Conservation (phyloP, 371 early-diverging fungal species). For the Mucor piriformis region DNA sequence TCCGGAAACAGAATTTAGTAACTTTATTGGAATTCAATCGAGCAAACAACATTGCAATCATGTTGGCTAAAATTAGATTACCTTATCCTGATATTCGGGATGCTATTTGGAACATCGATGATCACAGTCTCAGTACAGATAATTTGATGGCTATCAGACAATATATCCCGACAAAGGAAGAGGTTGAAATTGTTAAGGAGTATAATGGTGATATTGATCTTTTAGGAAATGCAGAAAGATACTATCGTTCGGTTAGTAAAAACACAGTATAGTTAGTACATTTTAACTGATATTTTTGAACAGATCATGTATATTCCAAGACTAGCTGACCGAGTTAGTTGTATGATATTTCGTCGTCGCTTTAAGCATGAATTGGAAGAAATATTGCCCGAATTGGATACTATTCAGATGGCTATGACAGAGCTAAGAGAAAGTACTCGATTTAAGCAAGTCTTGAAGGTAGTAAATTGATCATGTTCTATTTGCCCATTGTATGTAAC, state of each 20-base stretch:
- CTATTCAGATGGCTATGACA: slow-evolving; percentile 34
- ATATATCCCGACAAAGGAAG: slow-evolving; percentile 67
- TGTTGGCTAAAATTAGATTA: slow-evolving; percentile 71
- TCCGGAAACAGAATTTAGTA: slow-evolving; percentile 38
- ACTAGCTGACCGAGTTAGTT: slow-evolving; percentile 66
- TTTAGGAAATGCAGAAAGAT: slow-evolving; percentile 72
- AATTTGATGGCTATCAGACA: slow-evolving; percentile 62
- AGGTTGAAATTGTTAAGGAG: slow-evolving; percentile 66
- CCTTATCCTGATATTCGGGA: slow-evolving; percentile 68
- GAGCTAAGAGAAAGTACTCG: slow-evolving; percentile 35
- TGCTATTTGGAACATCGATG: slow-evolving; percentile 71
- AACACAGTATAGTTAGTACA: not conserved
- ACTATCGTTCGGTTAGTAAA: slow-evolving; percentile 47
- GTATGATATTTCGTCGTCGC: slow-evolving; percentile 74
- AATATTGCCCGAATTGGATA: slow-evolving; percentile 52
- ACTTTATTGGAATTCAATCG: slow-evolving; percentile 66
- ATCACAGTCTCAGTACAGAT: slow-evolving; percentile 56
- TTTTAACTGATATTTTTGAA: not conserved
- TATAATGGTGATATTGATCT: slow-evolving; percentile 67
- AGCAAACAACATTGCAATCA: slow-evolving; percentile 71
- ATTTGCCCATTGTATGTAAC: not conserved
- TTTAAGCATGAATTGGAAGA: slow-evolving; percentile 76
- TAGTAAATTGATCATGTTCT: slow-evolving; percentile 13
- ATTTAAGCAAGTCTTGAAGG: slow-evolving; percentile 65
- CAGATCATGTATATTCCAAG: slow-evolving; percentile 71